Conservation (phyloP, 768 basidiomycete species). For the Mycena capillaripes region DNA sequence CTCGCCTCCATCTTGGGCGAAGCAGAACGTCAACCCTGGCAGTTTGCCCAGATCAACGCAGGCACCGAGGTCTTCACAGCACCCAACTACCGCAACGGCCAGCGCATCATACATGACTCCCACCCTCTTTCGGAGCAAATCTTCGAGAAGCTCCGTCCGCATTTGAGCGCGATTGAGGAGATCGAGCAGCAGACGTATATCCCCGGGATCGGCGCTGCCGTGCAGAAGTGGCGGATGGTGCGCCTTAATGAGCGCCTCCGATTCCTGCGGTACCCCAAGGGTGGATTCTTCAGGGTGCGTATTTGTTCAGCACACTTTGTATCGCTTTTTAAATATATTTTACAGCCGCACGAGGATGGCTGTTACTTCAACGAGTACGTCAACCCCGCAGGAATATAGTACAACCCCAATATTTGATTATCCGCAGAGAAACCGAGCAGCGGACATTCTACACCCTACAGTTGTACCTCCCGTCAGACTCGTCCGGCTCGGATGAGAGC, state of each 20-base stretch:
- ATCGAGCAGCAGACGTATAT: constrained; percentile 18
- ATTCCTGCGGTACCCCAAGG: constrained; percentile 29
- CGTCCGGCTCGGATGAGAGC: constrained; percentile 26
- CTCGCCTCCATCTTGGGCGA: constrained; percentile 12
- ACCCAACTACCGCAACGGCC: constrained; percentile 29
- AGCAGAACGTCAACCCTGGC: constrained; percentile 20
- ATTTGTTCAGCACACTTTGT: not conserved
- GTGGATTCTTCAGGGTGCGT: constrained; percentile 25
- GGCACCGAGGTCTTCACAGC: constrained; percentile 22
- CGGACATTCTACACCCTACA: constrained; percentile 36
- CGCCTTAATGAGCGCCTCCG: constrained; percentile 34
- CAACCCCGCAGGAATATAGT: not conserved
- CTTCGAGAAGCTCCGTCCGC: constrained; percentile 27
- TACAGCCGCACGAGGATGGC: not conserved
- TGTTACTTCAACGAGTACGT: constrained; percentile 19
- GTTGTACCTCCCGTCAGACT: constrained; percentile 33
- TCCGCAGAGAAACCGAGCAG: constrained; percentile 6
- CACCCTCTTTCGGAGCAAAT: constrained; percentile 24
- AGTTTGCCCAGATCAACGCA: constrained; percentile 30
- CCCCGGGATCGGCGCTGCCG: not conserved
- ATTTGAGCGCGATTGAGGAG: constrained; percentile 28
- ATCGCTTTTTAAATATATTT: too few species aligned
- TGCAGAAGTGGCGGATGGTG: constrained; percentile 37
- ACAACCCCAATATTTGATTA: not conserved
- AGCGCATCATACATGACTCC: constrained; percentile 35